A percentile compares a stretch with the other conserved stretches of the same genome.
Evolutionary conservation across 306 rosid species (phyloP).

Genomic region (Luffa acutangula): DNA sequence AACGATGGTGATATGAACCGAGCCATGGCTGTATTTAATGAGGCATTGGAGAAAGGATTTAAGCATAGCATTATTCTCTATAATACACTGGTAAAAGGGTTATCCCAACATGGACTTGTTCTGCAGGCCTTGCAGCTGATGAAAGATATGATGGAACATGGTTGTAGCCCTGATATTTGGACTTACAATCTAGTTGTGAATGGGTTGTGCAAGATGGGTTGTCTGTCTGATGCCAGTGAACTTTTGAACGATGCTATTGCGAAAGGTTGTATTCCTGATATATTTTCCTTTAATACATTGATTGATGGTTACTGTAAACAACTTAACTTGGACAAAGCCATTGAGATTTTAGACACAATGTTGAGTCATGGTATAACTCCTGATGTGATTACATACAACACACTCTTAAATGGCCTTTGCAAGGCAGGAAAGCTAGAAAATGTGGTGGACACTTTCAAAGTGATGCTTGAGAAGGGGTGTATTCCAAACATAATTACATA

Average conservation of each 20-base stretch:
- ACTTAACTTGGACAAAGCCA: conserved; percentile 50
- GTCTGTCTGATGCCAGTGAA: conserved; percentile 55
- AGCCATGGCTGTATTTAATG: conserved; percentile 55
- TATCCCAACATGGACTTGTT: conserved; percentile 64
- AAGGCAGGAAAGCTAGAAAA: conserved; percentile 55
- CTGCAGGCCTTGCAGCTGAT: conserved; percentile 75
- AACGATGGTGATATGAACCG: conserved; percentile 54
- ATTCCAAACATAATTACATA: conserved; percentile 53
- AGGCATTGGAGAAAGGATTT: conserved; percentile 51
- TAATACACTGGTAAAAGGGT: conserved; percentile 68
- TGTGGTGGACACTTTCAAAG: conserved; percentile 56
- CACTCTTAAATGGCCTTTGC: conserved; percentile 81
- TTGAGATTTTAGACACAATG: conserved; percentile 52
- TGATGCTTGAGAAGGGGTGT: conserved; percentile 62
- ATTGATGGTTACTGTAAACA: conserved; percentile 80
- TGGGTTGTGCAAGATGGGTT: conserved; percentile 90
- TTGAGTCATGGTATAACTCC: conserved; percentile 75
- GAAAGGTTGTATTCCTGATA: conserved; percentile 69
- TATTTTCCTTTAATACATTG: conserved; percentile 73
- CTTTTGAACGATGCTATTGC: conserved; percentile 61
- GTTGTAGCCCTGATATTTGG: conserved; percentile 63
- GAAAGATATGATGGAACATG: conserved; percentile 65
- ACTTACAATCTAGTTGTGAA: conserved; percentile 66
- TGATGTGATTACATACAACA: conserved; percentile 79
- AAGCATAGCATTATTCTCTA: conserved; percentile 59